A percentile compares a stretch with the other conserved stretches of the same genome.
Evolutionary conservation across 208 protist species (phyloP).

Genomic region (Acanthamoeba castellanii): DNA sequence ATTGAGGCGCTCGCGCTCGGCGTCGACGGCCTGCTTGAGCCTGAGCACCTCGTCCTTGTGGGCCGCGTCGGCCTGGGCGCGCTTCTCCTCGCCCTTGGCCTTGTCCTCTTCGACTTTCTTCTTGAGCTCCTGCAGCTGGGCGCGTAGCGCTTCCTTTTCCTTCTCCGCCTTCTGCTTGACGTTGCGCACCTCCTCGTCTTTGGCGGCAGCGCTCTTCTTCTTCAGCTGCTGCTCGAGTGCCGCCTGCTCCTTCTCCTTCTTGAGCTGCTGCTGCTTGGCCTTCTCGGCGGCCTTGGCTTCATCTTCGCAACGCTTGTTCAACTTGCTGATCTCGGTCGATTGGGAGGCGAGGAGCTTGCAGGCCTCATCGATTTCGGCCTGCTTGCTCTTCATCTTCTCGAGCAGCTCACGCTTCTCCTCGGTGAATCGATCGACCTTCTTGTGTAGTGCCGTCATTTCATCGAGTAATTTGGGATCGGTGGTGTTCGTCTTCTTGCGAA

Average conservation of each 20-base stretch:
- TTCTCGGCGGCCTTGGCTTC: background rate
- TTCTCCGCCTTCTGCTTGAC: background rate
- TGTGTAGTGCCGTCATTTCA: background rate
- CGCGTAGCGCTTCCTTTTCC: background rate
- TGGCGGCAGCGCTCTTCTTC: background rate
- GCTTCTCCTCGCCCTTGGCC: background rate
- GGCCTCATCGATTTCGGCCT: background rate
- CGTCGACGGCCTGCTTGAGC: background rate
- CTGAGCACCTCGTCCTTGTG: too few species aligned
- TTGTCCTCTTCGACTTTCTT: background rate
- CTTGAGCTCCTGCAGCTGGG: slow-evolving; percentile 1
- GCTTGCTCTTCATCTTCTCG: background rate
- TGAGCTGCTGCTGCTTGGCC: background rate
- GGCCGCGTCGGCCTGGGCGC: too few species aligned
- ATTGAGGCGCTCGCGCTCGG: background rate
- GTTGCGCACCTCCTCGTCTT: slow-evolving; percentile 32
- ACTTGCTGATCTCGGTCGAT: background rate
- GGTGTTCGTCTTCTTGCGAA: background rate
- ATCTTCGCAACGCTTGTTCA: background rate
- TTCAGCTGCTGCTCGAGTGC: background rate
- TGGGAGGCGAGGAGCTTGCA: background rate
- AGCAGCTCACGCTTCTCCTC: background rate
- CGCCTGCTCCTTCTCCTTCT: slow-evolving; percentile 22
- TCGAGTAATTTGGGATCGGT: background rate
- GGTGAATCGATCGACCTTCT: background rate